Conservation (phyloP, 2,329 filamentous ascomycete species). For the Paracoccidioides brasiliensis region DNA sequence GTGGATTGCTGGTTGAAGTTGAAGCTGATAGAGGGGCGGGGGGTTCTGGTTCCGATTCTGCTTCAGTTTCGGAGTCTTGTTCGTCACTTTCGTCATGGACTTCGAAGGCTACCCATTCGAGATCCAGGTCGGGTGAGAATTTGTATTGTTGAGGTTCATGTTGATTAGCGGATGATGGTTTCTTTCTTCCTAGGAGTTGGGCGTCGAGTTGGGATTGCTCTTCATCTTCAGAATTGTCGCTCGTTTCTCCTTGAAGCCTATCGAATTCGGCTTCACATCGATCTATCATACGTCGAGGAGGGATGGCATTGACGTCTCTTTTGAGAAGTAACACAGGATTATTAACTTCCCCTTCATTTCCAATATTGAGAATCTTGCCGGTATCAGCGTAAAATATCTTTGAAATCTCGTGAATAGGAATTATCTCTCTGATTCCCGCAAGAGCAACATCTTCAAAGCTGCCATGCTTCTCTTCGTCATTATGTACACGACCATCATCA, state of each 20-base stretch:
- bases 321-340: constrained; percentile 64
- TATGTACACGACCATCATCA: constrained; percentile 56
- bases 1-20: constrained; percentile 9
- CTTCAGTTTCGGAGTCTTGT: constrained; percentile 41
- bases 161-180: constrained; percentile 9
- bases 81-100: constrained; percentile 57
- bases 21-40: constrained; percentile 4
- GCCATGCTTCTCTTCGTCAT: constrained; percentile 41
- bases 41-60: constrained; percentile 19
- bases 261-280: constrained; percentile 28
- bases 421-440: constrained; percentile 52
- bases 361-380: constrained; percentile 77
- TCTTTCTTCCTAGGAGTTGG: constrained; percentile 19
- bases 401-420: constrained; percentile 63
- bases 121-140: constrained; percentile 63
- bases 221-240: constrained; percentile 24
- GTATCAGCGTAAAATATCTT: constrained; percentile 93
- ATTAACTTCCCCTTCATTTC: constrained; percentile 52
- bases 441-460: constrained; percentile 47
- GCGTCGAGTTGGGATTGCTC: constrained; percentile 27
- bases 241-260: constrained; percentile 16
- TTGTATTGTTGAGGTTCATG: constrained; percentile 37
- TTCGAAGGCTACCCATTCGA: constrained; percentile 85
- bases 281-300: constrained; percentile 47
- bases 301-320: constrained; percentile 51